A percentile compares a stretch with the other conserved stretches of the same genome.
Conservation (phyloP, 306 rosid genomes). For the Psophocarpus tetragonolobus region DNA sequence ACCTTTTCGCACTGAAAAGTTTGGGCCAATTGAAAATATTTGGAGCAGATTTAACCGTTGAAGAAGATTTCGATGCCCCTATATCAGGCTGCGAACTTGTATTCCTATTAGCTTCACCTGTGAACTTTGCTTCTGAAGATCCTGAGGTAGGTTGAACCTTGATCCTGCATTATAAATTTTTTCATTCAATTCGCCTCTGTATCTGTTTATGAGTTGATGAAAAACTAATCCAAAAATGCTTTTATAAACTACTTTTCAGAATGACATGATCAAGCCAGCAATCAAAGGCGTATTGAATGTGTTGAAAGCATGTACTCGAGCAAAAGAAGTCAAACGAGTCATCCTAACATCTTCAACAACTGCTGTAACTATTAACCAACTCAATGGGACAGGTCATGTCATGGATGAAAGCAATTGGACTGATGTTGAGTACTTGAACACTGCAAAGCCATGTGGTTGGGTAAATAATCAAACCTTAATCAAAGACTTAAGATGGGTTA, state of each 20-base stretch:
- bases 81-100: slow-evolving; percentile 61
- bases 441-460: slow-evolving; percentile 64
- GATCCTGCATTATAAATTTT: neutral
- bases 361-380: slow-evolving; percentile 51
- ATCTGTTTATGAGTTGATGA: neutral
- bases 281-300: slow-evolving; percentile 58
- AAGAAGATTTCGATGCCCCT: slow-evolving; percentile 58
- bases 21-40: slow-evolving; percentile 54
- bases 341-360: slow-evolving; percentile 75
- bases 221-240: neutral
- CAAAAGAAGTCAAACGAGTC: slow-evolving; percentile 62
- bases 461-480: slow-evolving; percentile 30
- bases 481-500: neutral
- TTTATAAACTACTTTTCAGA: slow-evolving; percentile 34
- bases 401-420: slow-evolving; percentile 60
- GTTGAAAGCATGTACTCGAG: slow-evolving; percentile 54
- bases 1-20: slow-evolving; percentile 49
- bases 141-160: slow-evolving; percentile 55
- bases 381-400: slow-evolving; percentile 50
- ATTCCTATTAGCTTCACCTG: slow-evolving; percentile 70
- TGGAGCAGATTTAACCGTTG: slow-evolving; percentile 60
- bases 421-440: slow-evolving; percentile 57
- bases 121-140: slow-evolving; percentile 59
- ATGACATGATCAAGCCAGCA: slow-evolving; percentile 80
- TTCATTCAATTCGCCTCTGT: neutral